Evolutionary conservation across 2,329 filamentous ascomycete genomes (phyloP).

Genomic region (Trichoderma harzianum): DNA sequence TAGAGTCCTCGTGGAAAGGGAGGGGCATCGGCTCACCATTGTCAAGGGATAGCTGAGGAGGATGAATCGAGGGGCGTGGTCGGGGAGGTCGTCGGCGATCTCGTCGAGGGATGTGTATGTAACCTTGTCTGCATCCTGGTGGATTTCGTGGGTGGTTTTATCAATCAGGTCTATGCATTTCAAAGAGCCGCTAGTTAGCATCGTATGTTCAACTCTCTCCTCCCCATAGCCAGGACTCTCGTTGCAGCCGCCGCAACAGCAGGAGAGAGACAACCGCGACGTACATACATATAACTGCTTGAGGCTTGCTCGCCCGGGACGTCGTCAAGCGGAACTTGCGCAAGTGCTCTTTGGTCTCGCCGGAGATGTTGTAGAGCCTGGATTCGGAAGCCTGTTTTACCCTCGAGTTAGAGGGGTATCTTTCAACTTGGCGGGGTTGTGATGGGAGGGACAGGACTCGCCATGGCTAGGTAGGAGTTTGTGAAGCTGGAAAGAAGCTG

Average conservation of each 20-base stretch:
- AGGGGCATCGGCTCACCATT: slow-evolving; percentile 55
- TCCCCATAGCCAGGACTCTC: background rate
- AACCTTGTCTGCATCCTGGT: slow-evolving; percentile 69
- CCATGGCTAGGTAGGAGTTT: background rate
- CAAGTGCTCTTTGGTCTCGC: slow-evolving; percentile 82
- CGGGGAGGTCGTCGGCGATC: slow-evolving; percentile 83
- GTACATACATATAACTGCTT: slow-evolving; percentile 89
- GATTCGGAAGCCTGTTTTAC: slow-evolving; percentile 63
- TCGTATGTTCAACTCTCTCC: background rate
- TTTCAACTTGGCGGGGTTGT: background rate
- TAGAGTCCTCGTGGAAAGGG: background rate
- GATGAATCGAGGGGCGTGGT: slow-evolving; percentile 85
- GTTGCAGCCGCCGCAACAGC: background rate
- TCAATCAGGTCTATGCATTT: slow-evolving; percentile 75
- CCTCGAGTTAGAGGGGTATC: background rate
- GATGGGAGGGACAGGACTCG: background rate
- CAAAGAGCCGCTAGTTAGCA: background rate
- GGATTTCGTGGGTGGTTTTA: slow-evolving; percentile 85
- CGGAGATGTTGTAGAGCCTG: slow-evolving; percentile 87
- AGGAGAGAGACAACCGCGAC: slow-evolving; percentile 25
- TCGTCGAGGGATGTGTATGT: slow-evolving; percentile 80
- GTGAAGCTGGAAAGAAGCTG: background rate
- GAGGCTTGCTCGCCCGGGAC: slow-evolving; percentile 78
- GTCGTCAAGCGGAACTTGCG: slow-evolving; percentile 93
- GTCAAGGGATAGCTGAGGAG: slow-evolving; percentile 89